Percentiles rank a stretch among this genome's conserved stretches.
Evolutionary conservation across 495 filamentous ascomycete genomes (phyloP).

Genomic region (Penicillium crystallinum): DNA sequence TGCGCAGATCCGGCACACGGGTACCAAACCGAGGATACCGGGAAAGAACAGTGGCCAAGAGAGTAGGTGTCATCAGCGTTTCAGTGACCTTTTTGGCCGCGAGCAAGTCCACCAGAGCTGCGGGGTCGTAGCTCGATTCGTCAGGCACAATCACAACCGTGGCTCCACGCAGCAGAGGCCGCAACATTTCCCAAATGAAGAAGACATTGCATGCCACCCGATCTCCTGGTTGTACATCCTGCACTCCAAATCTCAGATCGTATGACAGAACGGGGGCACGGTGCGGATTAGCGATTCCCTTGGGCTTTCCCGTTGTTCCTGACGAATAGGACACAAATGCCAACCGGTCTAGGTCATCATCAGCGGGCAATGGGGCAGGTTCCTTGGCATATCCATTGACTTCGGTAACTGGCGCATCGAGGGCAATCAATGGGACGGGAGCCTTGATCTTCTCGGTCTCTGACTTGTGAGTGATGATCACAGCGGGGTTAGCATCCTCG

Average conservation of each 20-base stretch:
- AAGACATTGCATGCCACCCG: slow-evolving; percentile 71
- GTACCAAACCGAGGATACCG: slow-evolving; percentile 52
- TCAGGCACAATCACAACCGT: slow-evolving; percentile 63
- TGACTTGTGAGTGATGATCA: slow-evolving; percentile 53
- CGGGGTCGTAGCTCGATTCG: slow-evolving; percentile 63
- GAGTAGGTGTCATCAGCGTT: slow-evolving; percentile 69
- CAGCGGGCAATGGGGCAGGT: slow-evolving; percentile 40
- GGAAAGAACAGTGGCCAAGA: slow-evolving; percentile 58
- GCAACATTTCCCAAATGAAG: slow-evolving; percentile 70
- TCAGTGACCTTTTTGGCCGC: slow-evolving; percentile 54
- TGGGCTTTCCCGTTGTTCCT: slow-evolving; percentile 63
- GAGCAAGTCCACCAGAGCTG: slow-evolving; percentile 60
- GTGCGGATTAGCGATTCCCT: slow-evolving; percentile 66
- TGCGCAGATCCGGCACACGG: slow-evolving; percentile 54
- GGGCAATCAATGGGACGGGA: slow-evolving; percentile 49
- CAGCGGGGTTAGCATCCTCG: slow-evolving; percentile 57
- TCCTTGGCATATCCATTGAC: slow-evolving; percentile 35
- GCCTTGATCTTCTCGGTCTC: slow-evolving; percentile 53
- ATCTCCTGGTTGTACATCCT: slow-evolving; percentile 57
- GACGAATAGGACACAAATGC: slow-evolving; percentile 64
- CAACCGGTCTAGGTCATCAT: slow-evolving; percentile 58
- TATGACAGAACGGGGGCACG: slow-evolving; percentile 61
- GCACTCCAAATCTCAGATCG: slow-evolving; percentile 55
- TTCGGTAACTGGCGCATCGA: slow-evolving; percentile 42
- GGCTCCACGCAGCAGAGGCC: slow-evolving; percentile 62